These are phyloP conservation scores for Dalechampia spathulata DNA, from an alignment of 441 rosid species.

Conservation along the genomic window DNA sequence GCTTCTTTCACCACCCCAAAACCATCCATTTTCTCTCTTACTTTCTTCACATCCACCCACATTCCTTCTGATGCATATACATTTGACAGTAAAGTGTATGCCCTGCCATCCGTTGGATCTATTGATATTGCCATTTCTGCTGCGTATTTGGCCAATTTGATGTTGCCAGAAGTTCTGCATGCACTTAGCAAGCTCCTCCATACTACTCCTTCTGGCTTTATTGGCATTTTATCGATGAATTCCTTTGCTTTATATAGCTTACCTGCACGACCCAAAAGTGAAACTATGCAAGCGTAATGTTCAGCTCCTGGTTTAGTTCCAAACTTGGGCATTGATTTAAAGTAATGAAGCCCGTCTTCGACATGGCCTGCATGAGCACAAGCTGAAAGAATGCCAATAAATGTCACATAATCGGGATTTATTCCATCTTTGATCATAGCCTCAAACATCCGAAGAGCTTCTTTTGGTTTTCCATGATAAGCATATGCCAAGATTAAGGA, in stretches of 20 bases:
- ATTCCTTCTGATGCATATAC: conserved; percentile 54
- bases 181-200: conserved; percentile 73
- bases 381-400: conserved; percentile 64
- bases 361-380: conserved; percentile 67
- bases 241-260: conserved; percentile 52
- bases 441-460: conserved; percentile 47
- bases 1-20: conserved; percentile 60
- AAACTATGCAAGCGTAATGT: conserved; percentile 60
- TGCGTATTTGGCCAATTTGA: conserved; percentile 54
- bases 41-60: conserved; percentile 63
- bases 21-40: conserved; percentile 56
- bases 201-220: conserved; percentile 35
- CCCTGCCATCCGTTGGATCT: conserved; percentile 60
- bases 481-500: conserved; percentile 58
- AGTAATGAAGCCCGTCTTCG: conserved; percentile 45
- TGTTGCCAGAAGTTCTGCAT: conserved; percentile 35
- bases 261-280: conserved; percentile 59
- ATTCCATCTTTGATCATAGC: conserved; percentile 44
- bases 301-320: conserved; percentile 55
- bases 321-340: conserved; percentile 41
- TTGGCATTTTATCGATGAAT: conserved; percentile 50
- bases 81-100: conserved; percentile 49
- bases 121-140: conserved; percentile 58
- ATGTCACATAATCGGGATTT: conserved; percentile 59
- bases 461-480: conserved; percentile 51